Evolutionary conservation across 306 rosid genomes (phyloP).

Genomic region (Cucumis melo): DNA sequence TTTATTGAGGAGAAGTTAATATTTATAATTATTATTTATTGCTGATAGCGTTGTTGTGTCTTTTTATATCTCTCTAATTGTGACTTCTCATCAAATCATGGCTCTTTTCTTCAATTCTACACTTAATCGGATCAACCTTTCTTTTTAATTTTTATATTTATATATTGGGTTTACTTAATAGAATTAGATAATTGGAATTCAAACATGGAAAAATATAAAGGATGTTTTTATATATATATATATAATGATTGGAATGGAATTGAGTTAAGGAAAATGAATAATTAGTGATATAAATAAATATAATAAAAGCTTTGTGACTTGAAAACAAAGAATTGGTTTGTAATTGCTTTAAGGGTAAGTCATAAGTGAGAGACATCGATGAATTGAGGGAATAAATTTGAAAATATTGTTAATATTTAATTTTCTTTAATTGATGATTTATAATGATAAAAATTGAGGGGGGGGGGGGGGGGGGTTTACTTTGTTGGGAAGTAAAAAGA

Average conservation of each 20-base stretch:
- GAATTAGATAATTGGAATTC: background rate
- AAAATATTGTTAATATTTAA: background rate
- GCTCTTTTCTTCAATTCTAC: background rate
- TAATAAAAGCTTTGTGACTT: background rate
- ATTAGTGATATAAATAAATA: background rate
- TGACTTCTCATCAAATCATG: constrained; percentile 2
- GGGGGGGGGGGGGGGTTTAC: constrained; percentile 33
- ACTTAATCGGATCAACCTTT: background rate
- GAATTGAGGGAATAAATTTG: background rate
- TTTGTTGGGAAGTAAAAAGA: constrained; percentile 30
- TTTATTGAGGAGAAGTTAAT: background rate
- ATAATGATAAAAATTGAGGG: too few species aligned
- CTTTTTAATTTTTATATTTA: background rate
- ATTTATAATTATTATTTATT: background rate
- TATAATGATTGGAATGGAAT: background rate
- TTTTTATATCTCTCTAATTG: background rate
- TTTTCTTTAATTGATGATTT: too few species aligned
- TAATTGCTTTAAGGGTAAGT: background rate
- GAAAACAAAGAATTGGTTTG: background rate
- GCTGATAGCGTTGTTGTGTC: background rate
- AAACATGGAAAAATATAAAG: background rate
- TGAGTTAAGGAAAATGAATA: background rate
- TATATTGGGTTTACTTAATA: background rate
- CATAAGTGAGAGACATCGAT: constrained; percentile 1
- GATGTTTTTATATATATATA: background rate